These are phyloP conservation scores for Chionographis japonica DNA, from an alignment of 106 monocot genomes.

Conservation along the genomic window DNA sequence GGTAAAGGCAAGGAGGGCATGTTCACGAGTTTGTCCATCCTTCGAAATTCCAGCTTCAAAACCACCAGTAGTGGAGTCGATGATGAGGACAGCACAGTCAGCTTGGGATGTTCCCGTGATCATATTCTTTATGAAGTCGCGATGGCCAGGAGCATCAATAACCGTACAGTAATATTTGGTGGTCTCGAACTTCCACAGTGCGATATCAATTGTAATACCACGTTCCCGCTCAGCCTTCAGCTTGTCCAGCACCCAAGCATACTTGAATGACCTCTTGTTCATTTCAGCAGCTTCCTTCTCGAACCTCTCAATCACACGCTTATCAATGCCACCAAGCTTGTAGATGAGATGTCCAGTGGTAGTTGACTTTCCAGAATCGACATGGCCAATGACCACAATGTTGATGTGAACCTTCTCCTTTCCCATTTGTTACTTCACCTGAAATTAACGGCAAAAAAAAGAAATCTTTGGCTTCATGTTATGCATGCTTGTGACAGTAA, in stretches of 20 bases:
- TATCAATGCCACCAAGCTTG: slow-evolving; percentile 42
- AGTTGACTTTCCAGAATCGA: slow-evolving; percentile 40
- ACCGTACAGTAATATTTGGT: slow-evolving; percentile 30
- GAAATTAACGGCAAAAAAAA: no score
- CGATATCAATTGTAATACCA: slow-evolving; percentile 39
- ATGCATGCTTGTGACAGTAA: no score
- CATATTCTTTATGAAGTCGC: slow-evolving; percentile 24
- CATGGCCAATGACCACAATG: slow-evolving; percentile 46
- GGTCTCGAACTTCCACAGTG: slow-evolving; percentile 44
- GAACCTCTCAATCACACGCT: slow-evolving; percentile 41
- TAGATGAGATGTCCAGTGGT: slow-evolving; percentile 40
- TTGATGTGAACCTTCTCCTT: slow-evolving; percentile 43
- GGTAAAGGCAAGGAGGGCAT: slow-evolving; percentile 36
- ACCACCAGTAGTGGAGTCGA: slow-evolving; percentile 17
- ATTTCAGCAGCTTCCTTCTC: slow-evolving; percentile 45
- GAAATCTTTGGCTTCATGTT: no score
- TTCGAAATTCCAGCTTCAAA: slow-evolving; percentile 41
- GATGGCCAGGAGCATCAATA: slow-evolving; percentile 22
- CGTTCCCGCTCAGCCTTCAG: slow-evolving; percentile 43
- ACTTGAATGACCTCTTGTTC: slow-evolving; percentile 49
- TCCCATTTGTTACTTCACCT: slow-evolving; percentile 10
- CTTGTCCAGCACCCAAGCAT: slow-evolving; percentile 45
- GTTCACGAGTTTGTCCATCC: slow-evolving; percentile 43
- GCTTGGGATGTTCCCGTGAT: slow-evolving; percentile 19
- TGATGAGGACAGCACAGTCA: slow-evolving; percentile 13